Base-by-base conservation (phyloP, 2,329 filamentous ascomycete species). In the Drechslera avenae region DNA sequence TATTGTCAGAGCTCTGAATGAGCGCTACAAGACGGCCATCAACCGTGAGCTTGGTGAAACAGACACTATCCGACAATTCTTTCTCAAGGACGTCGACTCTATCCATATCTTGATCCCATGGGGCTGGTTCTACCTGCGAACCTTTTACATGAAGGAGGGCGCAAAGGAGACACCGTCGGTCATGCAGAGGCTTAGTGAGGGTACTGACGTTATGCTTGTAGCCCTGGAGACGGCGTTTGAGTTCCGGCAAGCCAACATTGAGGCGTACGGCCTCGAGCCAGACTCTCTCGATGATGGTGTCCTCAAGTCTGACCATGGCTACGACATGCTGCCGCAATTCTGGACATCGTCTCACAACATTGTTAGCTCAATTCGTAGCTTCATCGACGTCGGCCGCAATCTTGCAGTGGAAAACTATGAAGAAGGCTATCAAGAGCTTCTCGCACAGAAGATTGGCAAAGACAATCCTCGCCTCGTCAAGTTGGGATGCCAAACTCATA, bases 1-100 rank as follows among this genome's bases (percentile, higher is more conserved):
- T 53, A 85, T 93, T 41, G 83, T 95, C 39, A 84, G 86, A 50
- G 88, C 84, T 57, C 87, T 96, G 68, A 86, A 89, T 56, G 85
- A 91, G 56, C 83, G 88, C 44, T 87, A 89, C 60, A 92, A 90
- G 74, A 86, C 86, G 18, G 83, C 85, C 45, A 81, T 85, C 3
- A 80, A 87, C 43, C 75, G 79, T 23, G 83, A 84, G 31, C 79
- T 81, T 17, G 86, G 86, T n/a, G 88, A 94, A 68, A 83, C 87
- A 8, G 91, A 96, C 66, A 79, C 83, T 6, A 85, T 96, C 13
- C 84, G 91, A n/a, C 86, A 91, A 62, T 97, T 90, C 85, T 96
- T 97, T 66, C 81, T 91, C 54, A 72, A 68, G 28, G 72, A 76
- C 37, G 80, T 91, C 26, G 83, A 84, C 72, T 82, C 83, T 21